These are phyloP conservation scores for Trichoderma atroviride DNA, from an alignment of 2,329 filamentous ascomycete genomes.

Conservation along the genomic window DNA sequence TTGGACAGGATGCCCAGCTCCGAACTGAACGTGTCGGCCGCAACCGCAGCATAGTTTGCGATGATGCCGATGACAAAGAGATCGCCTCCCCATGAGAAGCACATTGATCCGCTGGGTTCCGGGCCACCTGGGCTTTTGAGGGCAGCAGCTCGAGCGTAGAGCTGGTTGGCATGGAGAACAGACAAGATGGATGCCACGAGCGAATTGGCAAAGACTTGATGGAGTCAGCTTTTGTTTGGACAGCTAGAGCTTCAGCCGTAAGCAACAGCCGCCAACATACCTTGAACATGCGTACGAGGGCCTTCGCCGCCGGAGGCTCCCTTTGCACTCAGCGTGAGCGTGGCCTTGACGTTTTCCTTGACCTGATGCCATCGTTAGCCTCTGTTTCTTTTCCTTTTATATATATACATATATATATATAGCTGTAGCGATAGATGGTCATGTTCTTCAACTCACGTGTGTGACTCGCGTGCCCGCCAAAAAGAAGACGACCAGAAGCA, in stretches of 20 bases:
- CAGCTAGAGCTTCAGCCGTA: background rate
- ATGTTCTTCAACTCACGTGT: slow-evolving; percentile 58
- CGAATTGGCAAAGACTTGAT: slow-evolving; percentile 79
- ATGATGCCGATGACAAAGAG: slow-evolving; percentile 67
- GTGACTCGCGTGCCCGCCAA: slow-evolving; percentile 81
- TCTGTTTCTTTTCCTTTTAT: slow-evolving; percentile 26
- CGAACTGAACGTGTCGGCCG: slow-evolving; percentile 91
- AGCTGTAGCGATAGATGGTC: background rate
- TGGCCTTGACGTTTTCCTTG: slow-evolving; percentile 84
- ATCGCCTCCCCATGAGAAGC: slow-evolving; percentile 64
- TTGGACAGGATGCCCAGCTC: slow-evolving; percentile 90
- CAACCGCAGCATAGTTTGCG: slow-evolving; percentile 86
- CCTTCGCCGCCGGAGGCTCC: slow-evolving; percentile 79
- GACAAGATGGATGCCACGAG: slow-evolving; percentile 69
- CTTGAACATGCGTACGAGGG: slow-evolving; percentile 81
- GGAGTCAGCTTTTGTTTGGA: background rate
- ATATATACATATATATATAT: no score
- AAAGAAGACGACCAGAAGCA: slow-evolving; percentile 82
- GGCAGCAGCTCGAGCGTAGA: slow-evolving; percentile 50
- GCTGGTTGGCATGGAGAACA: slow-evolving; percentile 63
- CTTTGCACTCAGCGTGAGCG: slow-evolving; percentile 74
- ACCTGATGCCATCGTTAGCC: slow-evolving; percentile 53
- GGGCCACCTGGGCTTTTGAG: slow-evolving; percentile 39
- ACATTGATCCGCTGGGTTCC: slow-evolving; percentile 48
- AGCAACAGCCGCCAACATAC: slow-evolving; percentile 35